phyloP scores from a whole-genome alignment of 768 basidiomycete genomes.

The Calocybe gangraenosa region DNA sequence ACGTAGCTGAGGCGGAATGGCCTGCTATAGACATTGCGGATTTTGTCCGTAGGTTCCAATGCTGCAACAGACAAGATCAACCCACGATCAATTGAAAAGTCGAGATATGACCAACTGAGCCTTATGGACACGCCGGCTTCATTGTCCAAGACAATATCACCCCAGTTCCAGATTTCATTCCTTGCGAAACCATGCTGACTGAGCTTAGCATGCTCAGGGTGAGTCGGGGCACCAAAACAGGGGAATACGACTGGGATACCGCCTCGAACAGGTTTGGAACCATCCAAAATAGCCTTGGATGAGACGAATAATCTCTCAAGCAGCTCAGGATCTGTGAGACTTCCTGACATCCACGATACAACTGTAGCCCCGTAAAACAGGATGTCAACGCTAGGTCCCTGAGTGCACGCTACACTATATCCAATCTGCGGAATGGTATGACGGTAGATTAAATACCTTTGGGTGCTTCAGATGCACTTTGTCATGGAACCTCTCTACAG shows the following conservation, averaged over 20 bases:
- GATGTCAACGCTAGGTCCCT: slow-evolving; percentile 67
- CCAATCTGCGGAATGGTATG: neutral
- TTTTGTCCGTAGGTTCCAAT: slow-evolving; percentile 58
- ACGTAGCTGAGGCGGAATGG: slow-evolving; percentile 76
- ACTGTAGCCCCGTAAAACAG: slow-evolving; percentile 84
- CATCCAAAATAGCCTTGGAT: slow-evolving; percentile 73
- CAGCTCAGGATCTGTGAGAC: slow-evolving; percentile 27
- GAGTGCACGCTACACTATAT: neutral
- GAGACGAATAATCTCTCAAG: slow-evolving; percentile 81
- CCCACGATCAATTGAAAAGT: neutral
- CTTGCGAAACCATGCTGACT: slow-evolving; percentile 92
- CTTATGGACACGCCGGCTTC: slow-evolving; percentile 70
- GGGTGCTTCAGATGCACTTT: slow-evolving; percentile 55
- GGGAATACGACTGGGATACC: slow-evolving; percentile 71
- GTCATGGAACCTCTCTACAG: slow-evolving; percentile 41
- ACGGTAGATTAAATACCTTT: slow-evolving; percentile 37
- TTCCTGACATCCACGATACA: slow-evolving; percentile 74
- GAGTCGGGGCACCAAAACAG: slow-evolving; percentile 84
- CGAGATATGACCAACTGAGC: slow-evolving; percentile 51
- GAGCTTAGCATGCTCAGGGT: slow-evolving; percentile 65
- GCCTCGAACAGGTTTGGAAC: slow-evolving; percentile 65
- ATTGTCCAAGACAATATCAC: slow-evolving; percentile 60
- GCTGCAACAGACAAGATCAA: slow-evolving; percentile 33
- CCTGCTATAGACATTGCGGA: slow-evolving; percentile 53
- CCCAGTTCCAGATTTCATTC: slow-evolving; percentile 68